Percentiles rank a stretch among this genome's conserved stretches.
phyloP scores from a whole-genome alignment of 1,284 basidiomycete genomes.

The Ceratobasidium sp. region DNA sequence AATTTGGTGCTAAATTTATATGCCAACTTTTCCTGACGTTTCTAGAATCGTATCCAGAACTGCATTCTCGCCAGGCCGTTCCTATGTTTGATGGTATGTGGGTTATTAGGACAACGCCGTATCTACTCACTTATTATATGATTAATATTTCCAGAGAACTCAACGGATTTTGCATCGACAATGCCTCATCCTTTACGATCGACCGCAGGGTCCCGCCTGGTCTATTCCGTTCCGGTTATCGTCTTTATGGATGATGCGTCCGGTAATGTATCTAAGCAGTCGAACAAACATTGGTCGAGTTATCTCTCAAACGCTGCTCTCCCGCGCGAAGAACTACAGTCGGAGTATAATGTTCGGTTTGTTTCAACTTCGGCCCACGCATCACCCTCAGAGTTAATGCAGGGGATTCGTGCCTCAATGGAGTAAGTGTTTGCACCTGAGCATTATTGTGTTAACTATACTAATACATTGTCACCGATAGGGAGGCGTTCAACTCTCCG shows the following conservation, averaged over 20 bases:
- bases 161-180: neutral
- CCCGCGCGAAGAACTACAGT: slow-evolving; percentile 22
- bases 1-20: too few relatives aligned
- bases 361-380: slow-evolving; percentile 30
- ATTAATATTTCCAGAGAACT: slow-evolving; percentile 16
- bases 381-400: slow-evolving; percentile 32
- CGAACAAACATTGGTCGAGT: slow-evolving; percentile 38
- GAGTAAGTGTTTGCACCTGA: neutral
- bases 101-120: neutral
- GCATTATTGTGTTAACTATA: too few relatives aligned
- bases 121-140: neutral
- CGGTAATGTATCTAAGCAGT: slow-evolving; percentile 38
- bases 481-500: slow-evolving; percentile 15
- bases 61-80: neutral
- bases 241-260: slow-evolving; percentile 47
- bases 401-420: slow-evolving; percentile 11
- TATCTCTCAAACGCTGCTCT: slow-evolving; percentile 39
- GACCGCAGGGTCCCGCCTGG: slow-evolving; percentile 6
- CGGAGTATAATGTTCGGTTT: slow-evolving; percentile 38
- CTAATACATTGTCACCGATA: neutral
- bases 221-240: slow-evolving; percentile 40
- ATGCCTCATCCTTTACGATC: slow-evolving; percentile 40
- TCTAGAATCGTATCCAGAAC: slow-evolving; percentile 4
- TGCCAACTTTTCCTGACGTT: neutral
- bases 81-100: slow-evolving; percentile 21